Percentiles rank a stretch among this genome's conserved stretches.
These are phyloP conservation scores for Breviolum minutum DNA, from an alignment of 73 alveolate species.

Conservation along the genomic window DNA sequence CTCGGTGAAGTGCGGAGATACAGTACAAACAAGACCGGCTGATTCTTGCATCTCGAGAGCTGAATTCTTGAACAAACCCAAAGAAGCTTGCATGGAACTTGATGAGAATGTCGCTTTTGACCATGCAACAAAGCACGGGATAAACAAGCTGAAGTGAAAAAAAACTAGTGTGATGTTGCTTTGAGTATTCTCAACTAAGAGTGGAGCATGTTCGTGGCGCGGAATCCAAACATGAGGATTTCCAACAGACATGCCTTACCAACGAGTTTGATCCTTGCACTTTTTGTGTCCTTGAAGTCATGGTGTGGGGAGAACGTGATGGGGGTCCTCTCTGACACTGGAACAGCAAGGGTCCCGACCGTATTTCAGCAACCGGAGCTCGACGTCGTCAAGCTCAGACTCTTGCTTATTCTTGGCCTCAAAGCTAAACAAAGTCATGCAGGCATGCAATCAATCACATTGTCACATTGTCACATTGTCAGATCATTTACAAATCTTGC, in stretches of 20 bases:
- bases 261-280: neutral
- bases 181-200: neutral
- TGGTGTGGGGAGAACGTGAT: no score
- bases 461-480: no score
- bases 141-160: neutral
- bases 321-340: no score
- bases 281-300: no score
- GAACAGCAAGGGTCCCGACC: neutral
- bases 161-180: neutral
- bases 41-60: neutral
- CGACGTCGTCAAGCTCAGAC: slow-evolving; percentile 60
- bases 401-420: slow-evolving; percentile 41
- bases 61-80: no score
- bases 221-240: slow-evolving; percentile 85
- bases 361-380: slow-evolving; percentile 47
- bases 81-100: no score
- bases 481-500: no score
- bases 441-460: no score
- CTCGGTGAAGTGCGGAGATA: no score
- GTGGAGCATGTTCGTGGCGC: slow-evolving; percentile 28
- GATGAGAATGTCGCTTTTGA: no score
- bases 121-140: neutral
- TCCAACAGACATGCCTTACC: slow-evolving; percentile 49
- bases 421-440: neutral
- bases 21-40: neutral